Percentiles rank a stretch among this genome's conserved stretches.
Evolutionary conservation across 768 basidiomycete genomes (phyloP).

Genomic region (Candolleomyces eurysporus): DNA sequence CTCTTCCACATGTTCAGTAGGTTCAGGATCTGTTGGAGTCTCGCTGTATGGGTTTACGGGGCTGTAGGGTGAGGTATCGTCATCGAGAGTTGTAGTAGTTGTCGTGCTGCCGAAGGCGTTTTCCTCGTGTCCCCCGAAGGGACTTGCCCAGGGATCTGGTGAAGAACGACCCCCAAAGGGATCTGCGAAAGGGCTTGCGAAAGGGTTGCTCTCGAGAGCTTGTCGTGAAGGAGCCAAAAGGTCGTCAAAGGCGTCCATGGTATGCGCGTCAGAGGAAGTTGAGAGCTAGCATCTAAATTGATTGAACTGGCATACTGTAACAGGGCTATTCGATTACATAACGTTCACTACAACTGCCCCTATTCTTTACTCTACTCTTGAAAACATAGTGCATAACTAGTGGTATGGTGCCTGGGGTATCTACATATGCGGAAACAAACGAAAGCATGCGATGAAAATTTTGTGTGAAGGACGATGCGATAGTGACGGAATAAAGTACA

Average conservation of each 20-base stretch:
- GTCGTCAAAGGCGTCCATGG: slow-evolving; percentile 81
- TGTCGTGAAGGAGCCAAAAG: slow-evolving; percentile 59
- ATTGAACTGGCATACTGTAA: too few species aligned
- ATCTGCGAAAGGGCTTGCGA: slow-evolving; percentile 41
- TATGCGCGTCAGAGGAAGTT: background rate
- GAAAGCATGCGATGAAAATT: too few species aligned
- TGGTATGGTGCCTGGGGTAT: too few species aligned
- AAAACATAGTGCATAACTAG: too few species aligned
- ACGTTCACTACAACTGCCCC: background rate
- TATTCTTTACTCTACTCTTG: too few species aligned
- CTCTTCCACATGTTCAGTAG: slow-evolving; percentile 11
- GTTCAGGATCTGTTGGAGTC: slow-evolving; percentile 15
- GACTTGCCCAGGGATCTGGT: slow-evolving; percentile 76
- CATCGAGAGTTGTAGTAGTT: too few species aligned
- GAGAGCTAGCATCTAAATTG: too few species aligned
- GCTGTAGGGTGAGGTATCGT: slow-evolving; percentile 10
- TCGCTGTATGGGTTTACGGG: slow-evolving; percentile 21
- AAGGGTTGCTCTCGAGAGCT: slow-evolving; percentile 72
- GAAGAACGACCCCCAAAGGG: slow-evolving; percentile 60
- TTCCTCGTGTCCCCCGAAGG: slow-evolving; percentile 33
- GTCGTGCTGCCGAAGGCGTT: slow-evolving; percentile 12
- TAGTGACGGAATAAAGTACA: background rate
- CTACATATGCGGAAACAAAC: too few species aligned
- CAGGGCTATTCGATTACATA: background rate
- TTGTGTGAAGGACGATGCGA: too few species aligned